Percentiles rank a stretch among this genome's conserved stretches.
These are phyloP conservation scores for Cryphonectria parasitica DNA, from an alignment of 2,329 filamentous ascomycete genomes.

Conservation along the genomic window DNA sequence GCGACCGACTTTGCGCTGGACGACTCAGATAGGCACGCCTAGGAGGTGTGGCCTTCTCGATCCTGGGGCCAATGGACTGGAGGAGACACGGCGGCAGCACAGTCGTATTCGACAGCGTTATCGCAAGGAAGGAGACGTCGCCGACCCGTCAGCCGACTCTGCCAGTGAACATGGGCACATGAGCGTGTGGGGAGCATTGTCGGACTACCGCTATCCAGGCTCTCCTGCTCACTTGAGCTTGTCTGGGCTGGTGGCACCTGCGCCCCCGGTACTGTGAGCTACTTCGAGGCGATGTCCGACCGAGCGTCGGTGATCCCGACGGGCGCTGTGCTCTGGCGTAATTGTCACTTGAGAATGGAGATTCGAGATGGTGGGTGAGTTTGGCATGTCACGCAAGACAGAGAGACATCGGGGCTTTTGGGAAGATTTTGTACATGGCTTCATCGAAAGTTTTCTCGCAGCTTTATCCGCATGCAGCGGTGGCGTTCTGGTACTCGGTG, in stretches of 20 bases:
- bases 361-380: neutral
- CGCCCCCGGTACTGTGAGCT: neutral
- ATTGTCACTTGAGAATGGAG: neutral
- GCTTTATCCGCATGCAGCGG: constrained; percentile 1
- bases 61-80: neutral
- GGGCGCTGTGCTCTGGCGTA: neutral
- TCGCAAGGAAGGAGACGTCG: constrained; percentile 1
- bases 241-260: neutral
- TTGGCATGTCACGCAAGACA: neutral
- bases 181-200: neutral
- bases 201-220: neutral
- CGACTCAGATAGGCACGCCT: constrained; percentile 32
- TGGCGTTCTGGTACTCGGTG: constrained; percentile 22
- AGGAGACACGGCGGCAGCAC: neutral
- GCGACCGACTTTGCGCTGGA: constrained; percentile 42
- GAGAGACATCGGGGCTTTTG: neutral
- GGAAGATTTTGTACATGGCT: neutral
- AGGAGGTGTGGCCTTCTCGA: constrained; percentile 7
- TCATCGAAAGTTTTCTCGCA: neutral
- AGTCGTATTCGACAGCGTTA: neutral
- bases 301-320: neutral
- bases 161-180: neutral
- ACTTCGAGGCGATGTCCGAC: constrained; percentile 7
- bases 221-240: neutral
- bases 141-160: neutral